These are phyloP conservation scores for Solanum chilense DNA, from an alignment of 257 asterid species.

Conservation along the genomic window DNA sequence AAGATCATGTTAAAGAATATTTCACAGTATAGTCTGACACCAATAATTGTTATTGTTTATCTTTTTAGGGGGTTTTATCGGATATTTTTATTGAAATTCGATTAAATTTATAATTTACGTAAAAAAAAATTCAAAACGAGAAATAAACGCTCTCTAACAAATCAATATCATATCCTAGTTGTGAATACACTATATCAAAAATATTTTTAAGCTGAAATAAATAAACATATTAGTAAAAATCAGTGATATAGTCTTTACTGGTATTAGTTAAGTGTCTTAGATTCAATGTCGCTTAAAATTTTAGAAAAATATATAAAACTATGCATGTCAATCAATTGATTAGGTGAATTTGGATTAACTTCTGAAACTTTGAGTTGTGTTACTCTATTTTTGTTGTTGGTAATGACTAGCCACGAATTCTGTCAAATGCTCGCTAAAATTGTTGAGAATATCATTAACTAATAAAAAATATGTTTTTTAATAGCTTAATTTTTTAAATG, in stretches of 20 bases:
- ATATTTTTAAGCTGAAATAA: background rate
- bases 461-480: no score
- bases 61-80: fast-evolving
- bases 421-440: background rate
- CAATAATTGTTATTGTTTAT: background rate
- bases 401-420: background rate
- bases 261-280: background rate
- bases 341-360: background rate
- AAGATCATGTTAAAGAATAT: background rate
- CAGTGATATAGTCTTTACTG: no score
- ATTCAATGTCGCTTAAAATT: no score
- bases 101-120: fast-evolving
- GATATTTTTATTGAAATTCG: fast-evolving
- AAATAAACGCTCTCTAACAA: background rate
- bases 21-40: background rate
- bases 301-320: background rate
- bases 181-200: background rate
- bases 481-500: no score
- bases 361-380: background rate
- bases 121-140: no score
- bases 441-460: background rate
- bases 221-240: no score
- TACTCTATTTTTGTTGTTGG: background rate
- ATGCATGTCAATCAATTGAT: background rate
- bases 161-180: background rate